phyloP scores from a whole-genome alignment of 2,329 filamentous ascomycete genomes.

The Aspergillus piperis region DNA sequence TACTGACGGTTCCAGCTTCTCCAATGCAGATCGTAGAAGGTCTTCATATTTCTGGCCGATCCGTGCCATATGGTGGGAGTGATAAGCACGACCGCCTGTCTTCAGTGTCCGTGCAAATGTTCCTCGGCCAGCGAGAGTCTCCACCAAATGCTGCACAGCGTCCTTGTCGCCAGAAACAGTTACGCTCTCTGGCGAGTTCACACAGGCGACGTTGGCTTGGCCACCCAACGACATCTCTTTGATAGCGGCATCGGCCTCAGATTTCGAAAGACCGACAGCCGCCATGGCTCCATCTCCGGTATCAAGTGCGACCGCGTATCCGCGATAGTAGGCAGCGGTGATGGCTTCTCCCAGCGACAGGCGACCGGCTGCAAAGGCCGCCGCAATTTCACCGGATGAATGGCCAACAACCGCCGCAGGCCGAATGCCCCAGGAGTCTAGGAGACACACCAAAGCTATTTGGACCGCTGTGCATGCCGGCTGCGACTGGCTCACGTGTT shows the following conservation, averaged over 20 bases:
- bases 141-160: conserved; percentile 23
- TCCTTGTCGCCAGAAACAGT: conserved; percentile 40
- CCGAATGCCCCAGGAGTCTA: conserved; percentile 27
- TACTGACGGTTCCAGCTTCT: too few relatives aligned
- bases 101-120: conserved; percentile 23
- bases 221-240: too few relatives aligned
- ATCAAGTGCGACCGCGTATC: not conserved
- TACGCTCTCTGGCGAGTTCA: conserved; percentile 41
- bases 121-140: conserved; percentile 17
- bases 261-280: too few relatives aligned
- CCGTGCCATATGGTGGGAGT: conserved; percentile 28
- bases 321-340: conserved; percentile 9
- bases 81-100: conserved; percentile 27
- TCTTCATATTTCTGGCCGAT: too few relatives aligned
- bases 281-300: too few relatives aligned
- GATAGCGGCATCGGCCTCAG: too few relatives aligned
- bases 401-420: conserved; percentile 31
- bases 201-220: conserved; percentile 32
- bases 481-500: not conserved
- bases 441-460: conserved; percentile 31
- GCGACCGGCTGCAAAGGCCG: conserved; percentile 10
- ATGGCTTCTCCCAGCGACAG: conserved; percentile 10
- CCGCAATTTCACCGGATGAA: conserved; percentile 37
- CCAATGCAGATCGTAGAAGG: too few relatives aligned
- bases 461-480: conserved; percentile 29